Evolutionary conservation across 2,329 filamentous ascomycete species (phyloP), one percentile per base, ranked within the genome.

Genomic region (Clonostachys sp.): DNA sequence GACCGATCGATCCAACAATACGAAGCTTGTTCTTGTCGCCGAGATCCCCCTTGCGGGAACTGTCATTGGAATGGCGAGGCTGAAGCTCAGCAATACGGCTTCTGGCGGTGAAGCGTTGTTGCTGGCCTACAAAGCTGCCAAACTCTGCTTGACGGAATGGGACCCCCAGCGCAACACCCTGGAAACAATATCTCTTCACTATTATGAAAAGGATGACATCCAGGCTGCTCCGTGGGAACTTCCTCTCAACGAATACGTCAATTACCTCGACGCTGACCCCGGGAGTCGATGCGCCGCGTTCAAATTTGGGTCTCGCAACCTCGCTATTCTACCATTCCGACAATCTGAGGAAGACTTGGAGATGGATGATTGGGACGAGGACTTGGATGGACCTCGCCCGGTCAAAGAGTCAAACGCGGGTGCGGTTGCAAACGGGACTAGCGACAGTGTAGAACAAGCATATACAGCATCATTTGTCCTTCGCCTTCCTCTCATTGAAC

Each of bases 391-490:
- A 12, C 83, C 82, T 45, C 77, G 77, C 48, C 78, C 78, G 35
- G 72, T 67, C 49, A 78, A 79, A 63, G 67, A 72, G 53, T 51
- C 58, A 33, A 49, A 61, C 41, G 48, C 59, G 48, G 56, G 59
- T 50, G 58, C 62, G 48, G 66, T 68, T 57, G 67, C 61, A 57
- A 60, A 63, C 55, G 59, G 52, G 57, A 60, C 61, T 55, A 59
- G 53, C 50, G 55, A 61, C 56, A 64, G 55, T 51, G 49, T 63
- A 70, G 72, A 80, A 73, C 76, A 87, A 53, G 87, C 90, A 44
- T 96, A 96, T 76, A 81, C 84, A 58, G 80, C 91, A 34, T 97
- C 94, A 48, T 99, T 97, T 73, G 92, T 97, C 53, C 79, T 99
- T 54, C 87, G 91, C 53, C 77, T 97, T 55, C 90, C 91, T 46